Evolutionary conservation across 2,329 filamentous ascomycete species (phyloP).

Genomic region (Berkeleyomyces rouxiae): DNA sequence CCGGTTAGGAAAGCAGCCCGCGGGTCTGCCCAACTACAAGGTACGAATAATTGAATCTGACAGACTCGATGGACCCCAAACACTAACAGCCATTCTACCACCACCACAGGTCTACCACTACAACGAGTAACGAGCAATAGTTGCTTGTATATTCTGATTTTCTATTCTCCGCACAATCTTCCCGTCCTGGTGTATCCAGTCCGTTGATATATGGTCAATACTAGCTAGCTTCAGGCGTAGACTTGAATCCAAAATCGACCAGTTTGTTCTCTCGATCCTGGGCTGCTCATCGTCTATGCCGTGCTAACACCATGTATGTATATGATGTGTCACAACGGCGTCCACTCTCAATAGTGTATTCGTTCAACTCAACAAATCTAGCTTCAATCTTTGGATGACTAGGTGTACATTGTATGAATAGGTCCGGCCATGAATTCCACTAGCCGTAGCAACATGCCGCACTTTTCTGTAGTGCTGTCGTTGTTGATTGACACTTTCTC

Average conservation of each 20-base stretch:
- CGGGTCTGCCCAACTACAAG: constrained; percentile 91
- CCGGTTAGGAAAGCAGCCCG: constrained; percentile 68
- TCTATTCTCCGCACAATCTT: constrained; percentile 1
- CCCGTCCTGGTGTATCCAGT: neutral
- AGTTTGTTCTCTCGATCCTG: neutral
- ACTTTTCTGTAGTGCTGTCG: neutral
- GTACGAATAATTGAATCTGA: constrained; percentile 32
- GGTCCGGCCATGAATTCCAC: neutral
- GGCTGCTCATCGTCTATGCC: neutral
- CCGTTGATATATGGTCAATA: constrained; percentile 2
- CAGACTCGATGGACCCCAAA: neutral
- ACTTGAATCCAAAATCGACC: neutral
- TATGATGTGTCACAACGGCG: neutral
- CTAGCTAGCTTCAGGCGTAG: neutral
- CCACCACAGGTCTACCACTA: constrained; percentile 61
- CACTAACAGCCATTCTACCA: constrained; percentile 12
- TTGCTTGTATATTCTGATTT: neutral
- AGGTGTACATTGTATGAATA: neutral
- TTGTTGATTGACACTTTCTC: neutral
- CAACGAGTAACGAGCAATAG: constrained; percentile 48
- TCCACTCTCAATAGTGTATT: neutral
- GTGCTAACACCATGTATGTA: neutral
- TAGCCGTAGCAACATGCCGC: too few relatives aligned
- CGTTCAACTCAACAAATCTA: neutral
- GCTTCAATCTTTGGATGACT: neutral